These are phyloP conservation scores for Strombidium stylifer DNA, from an alignment of 73 alveolate species.

Conservation along the genomic window DNA sequence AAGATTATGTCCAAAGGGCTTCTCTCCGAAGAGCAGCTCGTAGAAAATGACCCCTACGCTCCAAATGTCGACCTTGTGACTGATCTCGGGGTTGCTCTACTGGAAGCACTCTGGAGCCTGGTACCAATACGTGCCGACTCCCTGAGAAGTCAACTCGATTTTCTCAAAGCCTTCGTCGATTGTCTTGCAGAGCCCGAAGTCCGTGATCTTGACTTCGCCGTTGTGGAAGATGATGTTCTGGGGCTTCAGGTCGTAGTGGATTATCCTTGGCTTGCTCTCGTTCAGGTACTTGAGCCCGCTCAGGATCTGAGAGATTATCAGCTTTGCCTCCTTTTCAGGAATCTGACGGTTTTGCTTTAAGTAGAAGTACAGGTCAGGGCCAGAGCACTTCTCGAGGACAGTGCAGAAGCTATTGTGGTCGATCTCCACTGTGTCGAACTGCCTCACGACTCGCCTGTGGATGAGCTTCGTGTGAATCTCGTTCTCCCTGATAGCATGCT, in stretches of 20 bases:
- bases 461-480: slow-evolving; percentile 88
- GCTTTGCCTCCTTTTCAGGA: slow-evolving; percentile 98
- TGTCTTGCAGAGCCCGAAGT: slow-evolving; percentile 97
- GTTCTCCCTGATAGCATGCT: slow-evolving; percentile 98
- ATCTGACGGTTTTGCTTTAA: slow-evolving; percentile 77
- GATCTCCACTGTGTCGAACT: slow-evolving; percentile 94
- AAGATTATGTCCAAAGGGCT: slow-evolving; percentile 97
- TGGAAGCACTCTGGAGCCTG: slow-evolving; percentile 99
- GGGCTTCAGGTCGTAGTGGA: slow-evolving; percentile 99
- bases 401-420: slow-evolving; percentile 97
- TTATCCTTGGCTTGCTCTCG: slow-evolving; percentile 82
- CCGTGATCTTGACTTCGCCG: slow-evolving; percentile 98
- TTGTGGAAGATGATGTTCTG: slow-evolving; percentile 93
- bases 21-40: slow-evolving; percentile 90
- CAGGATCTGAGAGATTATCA: slow-evolving; percentile 89
- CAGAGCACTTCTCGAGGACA: slow-evolving; percentile 95
- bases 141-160: slow-evolving; percentile 95
- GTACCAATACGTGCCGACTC: slow-evolving; percentile 99
- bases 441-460: slow-evolving; percentile 92
- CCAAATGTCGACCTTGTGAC: slow-evolving; percentile 93
- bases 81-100: slow-evolving; percentile 51
- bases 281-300: slow-evolving; percentile 95
- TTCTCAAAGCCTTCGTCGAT: slow-evolving; percentile 83
- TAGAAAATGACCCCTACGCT: slow-evolving; percentile 96
- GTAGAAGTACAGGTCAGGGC: slow-evolving; percentile 93